phyloP scores from a whole-genome alignment of 495 filamentous ascomycete genomes.

The Neurospora sp. region DNA sequence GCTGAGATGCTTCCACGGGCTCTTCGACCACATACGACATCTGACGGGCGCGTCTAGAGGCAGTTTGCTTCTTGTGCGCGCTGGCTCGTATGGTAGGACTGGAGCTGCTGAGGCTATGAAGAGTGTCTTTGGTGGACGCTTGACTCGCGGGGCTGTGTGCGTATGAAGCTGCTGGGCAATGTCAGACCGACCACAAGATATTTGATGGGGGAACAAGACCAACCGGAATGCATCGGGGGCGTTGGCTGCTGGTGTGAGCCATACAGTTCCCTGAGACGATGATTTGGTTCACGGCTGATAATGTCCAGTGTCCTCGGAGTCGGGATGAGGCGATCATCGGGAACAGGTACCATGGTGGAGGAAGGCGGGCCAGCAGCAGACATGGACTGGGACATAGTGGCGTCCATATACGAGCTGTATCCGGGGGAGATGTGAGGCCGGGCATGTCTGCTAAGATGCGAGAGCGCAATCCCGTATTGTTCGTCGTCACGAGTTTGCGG shows the following conservation, averaged over 20 bases:
- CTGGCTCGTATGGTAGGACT: slow-evolving; percentile 9
- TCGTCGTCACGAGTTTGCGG: neutral
- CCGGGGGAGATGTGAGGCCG: neutral
- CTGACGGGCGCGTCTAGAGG: neutral
- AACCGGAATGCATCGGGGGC: neutral
- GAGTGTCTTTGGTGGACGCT: neutral
- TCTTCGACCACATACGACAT: neutral
- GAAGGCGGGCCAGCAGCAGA: neutral
- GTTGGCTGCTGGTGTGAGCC: neutral
- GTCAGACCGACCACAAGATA: neutral
- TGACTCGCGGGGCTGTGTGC: neutral
- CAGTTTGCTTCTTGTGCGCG: neutral
- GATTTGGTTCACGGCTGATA: neutral
- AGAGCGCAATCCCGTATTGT: neutral
- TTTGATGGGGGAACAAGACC: neutral
- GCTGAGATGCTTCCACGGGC: neutral
- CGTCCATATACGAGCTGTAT: slow-evolving; percentile 1
- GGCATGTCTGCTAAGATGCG: slow-evolving; percentile 3
- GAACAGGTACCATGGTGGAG: neutral
- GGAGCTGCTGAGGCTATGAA: slow-evolving; percentile 2
- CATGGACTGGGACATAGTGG: neutral
- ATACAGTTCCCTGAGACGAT: neutral
- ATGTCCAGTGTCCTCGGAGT: neutral
- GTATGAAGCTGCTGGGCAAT: neutral
- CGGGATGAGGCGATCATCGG: neutral